A percentile compares a stretch with the other conserved stretches of the same genome.
Evolutionary conservation across 2,329 filamentous ascomycete species (phyloP).

Genomic region (Berkeleyomyces basicola): DNA sequence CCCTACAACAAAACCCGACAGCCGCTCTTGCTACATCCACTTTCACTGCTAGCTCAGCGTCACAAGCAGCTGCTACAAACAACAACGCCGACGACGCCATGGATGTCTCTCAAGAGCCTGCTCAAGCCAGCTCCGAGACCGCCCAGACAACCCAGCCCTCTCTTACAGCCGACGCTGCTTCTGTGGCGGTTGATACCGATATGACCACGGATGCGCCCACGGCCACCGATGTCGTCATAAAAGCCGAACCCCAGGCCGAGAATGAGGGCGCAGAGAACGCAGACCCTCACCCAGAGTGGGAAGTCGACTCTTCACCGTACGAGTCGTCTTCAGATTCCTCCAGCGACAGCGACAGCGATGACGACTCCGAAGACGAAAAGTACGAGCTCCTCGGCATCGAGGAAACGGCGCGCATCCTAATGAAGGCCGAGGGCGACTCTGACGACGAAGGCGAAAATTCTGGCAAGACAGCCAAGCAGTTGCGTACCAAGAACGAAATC

Average conservation of each 20-base stretch:
- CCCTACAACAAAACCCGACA: background rate
- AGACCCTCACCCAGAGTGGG: slow-evolving; percentile 58
- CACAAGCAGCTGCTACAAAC: background rate
- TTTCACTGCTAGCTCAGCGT: background rate
- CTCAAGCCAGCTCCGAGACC: background rate
- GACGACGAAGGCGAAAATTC: slow-evolving; percentile 48
- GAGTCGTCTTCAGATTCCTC: slow-evolving; percentile 47
- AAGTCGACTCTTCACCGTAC: slow-evolving; percentile 61
- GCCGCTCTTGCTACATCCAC: background rate
- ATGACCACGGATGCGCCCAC: background rate
- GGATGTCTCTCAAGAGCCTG: background rate
- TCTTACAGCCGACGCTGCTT: background rate
- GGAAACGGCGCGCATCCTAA: slow-evolving; percentile 69
- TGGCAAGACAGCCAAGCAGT: slow-evolving; percentile 23
- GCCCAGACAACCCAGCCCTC: background rate
- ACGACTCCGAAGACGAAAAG: slow-evolving; percentile 40
- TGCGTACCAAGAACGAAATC: slow-evolving; percentile 72
- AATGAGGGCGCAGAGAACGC: background rate
- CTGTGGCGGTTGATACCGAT: background rate
- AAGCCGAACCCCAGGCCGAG: background rate
- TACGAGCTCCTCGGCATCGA: slow-evolving; percentile 64
- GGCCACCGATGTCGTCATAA: background rate
- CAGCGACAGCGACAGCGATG: slow-evolving; percentile 43
- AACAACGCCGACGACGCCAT: background rate
- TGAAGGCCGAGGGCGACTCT: slow-evolving; percentile 65